Percentiles rank a stretch among this genome's conserved stretches.
Evolutionary conservation across 257 asterid species (phyloP).

Genomic region (Solanum arcanum): DNA sequence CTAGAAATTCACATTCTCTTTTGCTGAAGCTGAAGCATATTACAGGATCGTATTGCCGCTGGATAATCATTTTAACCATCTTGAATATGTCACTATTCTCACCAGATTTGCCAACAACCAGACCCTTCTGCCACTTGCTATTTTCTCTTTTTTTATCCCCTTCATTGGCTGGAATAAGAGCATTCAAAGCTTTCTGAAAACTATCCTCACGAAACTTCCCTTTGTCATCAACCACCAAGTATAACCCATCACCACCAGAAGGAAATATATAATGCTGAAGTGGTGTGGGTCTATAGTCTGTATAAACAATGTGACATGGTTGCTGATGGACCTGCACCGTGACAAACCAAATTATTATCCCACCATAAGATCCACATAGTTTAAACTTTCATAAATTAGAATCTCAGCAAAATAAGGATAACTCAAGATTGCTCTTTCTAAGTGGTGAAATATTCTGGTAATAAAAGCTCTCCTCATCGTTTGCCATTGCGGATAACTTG

Average conservation of each 20-base stretch:
- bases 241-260: slow-evolving; percentile 89
- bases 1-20: slow-evolving; percentile 95
- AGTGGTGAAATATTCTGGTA: background rate
- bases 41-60: slow-evolving; percentile 94
- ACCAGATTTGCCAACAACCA: slow-evolving; percentile 64
- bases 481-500: background rate
- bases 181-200: slow-evolving; percentile 91
- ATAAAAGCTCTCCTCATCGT: background rate
- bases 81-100: slow-evolving; percentile 91
- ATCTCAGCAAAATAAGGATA: background rate
- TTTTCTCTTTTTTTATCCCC: slow-evolving; percentile 50
- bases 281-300: slow-evolving; percentile 96
- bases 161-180: slow-evolving; percentile 56
- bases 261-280: slow-evolving; percentile 96
- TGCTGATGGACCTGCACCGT: slow-evolving; percentile 83
- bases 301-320: slow-evolving; percentile 95
- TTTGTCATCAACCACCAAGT: slow-evolving; percentile 85
- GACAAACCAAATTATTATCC: slow-evolving; percentile 12
- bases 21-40: slow-evolving; percentile 99
- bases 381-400: background rate
- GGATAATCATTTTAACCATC: slow-evolving; percentile 95
- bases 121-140: slow-evolving; percentile 70
- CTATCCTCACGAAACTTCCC: slow-evolving; percentile 95
- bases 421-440: background rate
- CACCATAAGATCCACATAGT: background rate